Conservation (phyloP, 2,329 filamentous ascomycete species). For the Lizonia empirigonia region DNA sequence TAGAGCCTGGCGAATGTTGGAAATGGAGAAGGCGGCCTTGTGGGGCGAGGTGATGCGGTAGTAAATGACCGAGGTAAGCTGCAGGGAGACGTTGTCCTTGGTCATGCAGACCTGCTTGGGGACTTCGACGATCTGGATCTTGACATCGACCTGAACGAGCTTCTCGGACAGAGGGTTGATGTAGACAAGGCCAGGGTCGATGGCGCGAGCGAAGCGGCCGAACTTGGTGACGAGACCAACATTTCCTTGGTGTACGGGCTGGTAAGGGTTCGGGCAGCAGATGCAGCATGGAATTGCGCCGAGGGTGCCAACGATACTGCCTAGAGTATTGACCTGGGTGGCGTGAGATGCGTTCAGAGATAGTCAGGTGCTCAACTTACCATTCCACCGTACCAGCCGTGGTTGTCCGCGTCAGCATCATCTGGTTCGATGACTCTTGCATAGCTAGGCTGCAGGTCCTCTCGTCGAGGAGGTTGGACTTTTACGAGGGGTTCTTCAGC, state of each 20-base stretch:
- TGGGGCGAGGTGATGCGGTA: constrained; percentile 96
- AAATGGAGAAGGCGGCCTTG: constrained; percentile 95
- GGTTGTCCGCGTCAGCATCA: constrained; percentile 68
- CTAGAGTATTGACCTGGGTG: constrained; percentile 70
- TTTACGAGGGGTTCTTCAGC: constrained; percentile 50
- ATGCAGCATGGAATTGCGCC: constrained; percentile 93
- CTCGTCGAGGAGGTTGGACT: constrained; percentile 79
- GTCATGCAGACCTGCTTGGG: constrained; percentile 98
- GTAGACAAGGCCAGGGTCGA: constrained; percentile 95
- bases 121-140: constrained; percentile 98
- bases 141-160: constrained; percentile 93
- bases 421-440: constrained; percentile 68
- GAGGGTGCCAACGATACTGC: constrained; percentile 73
- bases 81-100: constrained; percentile 96
- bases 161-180: constrained; percentile 94
- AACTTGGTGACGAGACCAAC: constrained; percentile 97
- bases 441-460: constrained; percentile 85
- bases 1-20: constrained; percentile 93
- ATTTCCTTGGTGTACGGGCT: constrained; percentile 87
- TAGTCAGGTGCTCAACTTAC: constrained; percentile 19
- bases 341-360: constrained; percentile 3
- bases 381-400: constrained; percentile 91
- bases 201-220: constrained; percentile 89
- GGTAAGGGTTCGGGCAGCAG: constrained; percentile 93
- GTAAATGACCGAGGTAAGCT: constrained; percentile 96